Conservation (phyloP, 257 asterid species). For the Nicotiana obtusifolia region DNA sequence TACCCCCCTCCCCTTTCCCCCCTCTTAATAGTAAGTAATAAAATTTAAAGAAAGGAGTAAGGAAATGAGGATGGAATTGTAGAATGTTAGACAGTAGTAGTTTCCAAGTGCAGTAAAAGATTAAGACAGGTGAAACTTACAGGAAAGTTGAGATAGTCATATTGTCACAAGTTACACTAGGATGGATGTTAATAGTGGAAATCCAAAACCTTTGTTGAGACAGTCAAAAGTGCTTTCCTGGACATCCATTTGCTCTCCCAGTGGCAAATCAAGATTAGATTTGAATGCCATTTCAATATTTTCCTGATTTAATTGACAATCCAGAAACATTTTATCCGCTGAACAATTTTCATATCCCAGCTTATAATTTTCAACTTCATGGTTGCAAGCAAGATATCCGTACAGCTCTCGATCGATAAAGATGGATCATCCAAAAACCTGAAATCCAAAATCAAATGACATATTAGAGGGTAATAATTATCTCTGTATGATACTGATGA, state of each 20-base stretch:
- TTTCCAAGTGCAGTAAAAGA: background rate
- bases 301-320: constrained; percentile 8
- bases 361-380: background rate
- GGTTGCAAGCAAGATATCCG: background rate
- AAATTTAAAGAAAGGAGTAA: background rate
- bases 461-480: background rate
- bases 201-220: constrained; percentile 9
- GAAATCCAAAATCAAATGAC: background rate
- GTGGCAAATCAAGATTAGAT: constrained; percentile 6
- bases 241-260: constrained; percentile 1
- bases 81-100: background rate
- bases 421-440: background rate
- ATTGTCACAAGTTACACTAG: background rate
- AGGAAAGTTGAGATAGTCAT: background rate
- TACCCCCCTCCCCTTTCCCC: too few species aligned
- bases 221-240: constrained; percentile 9
- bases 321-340: constrained; percentile 3
- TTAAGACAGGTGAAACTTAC: background rate
- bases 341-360: background rate
- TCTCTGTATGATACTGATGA: background rate
- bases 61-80: background rate
- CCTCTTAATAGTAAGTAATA: too few species aligned
- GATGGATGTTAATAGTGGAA: constrained; percentile 1
- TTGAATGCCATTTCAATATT: background rate
- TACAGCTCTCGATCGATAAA: background rate